phyloP scores from a whole-genome alignment of 495 filamentous ascomycete genomes.

The Trichoderma asperelloides region DNA sequence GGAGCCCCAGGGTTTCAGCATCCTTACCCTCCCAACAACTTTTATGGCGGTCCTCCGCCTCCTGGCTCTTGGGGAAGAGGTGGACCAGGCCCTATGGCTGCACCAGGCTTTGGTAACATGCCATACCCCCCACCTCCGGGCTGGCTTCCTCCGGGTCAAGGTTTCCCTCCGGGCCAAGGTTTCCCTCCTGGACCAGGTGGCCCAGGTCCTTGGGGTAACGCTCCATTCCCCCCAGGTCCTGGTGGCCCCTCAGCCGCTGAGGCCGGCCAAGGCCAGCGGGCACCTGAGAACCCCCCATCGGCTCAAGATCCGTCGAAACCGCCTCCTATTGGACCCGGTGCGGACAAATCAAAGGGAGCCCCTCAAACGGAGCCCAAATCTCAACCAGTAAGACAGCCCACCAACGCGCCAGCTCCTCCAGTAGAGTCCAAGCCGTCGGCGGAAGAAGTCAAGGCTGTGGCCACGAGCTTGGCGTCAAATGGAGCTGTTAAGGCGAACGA shows the following conservation, averaged over 20 bases:
- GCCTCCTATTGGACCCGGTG: constrained; percentile 45
- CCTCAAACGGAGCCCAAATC: constrained; percentile 31
- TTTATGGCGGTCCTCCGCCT: constrained; percentile 38
- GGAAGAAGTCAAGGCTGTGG: constrained; percentile 39
- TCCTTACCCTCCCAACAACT: constrained; percentile 31
- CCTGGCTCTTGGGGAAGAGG: constrained; percentile 48
- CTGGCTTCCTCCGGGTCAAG: constrained; percentile 76
- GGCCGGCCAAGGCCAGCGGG: constrained; percentile 28
- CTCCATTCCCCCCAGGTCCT: constrained; percentile 31
- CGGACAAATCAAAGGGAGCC: constrained; percentile 36
- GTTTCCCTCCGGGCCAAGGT: constrained; percentile 73
- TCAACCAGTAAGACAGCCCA: constrained; percentile 27
- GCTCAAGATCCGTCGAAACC: constrained; percentile 33
- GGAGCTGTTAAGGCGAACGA: constrained; percentile 25
- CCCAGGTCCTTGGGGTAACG: constrained; percentile 49
- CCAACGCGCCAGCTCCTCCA: constrained; percentile 38
- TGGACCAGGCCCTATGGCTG: constrained; percentile 43
- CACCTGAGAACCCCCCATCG: constrained; percentile 16
- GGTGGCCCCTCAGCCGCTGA: constrained; percentile 26
- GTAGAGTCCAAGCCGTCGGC: constrained; percentile 60
- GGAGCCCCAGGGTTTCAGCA: constrained; percentile 38
- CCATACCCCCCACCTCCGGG: constrained; percentile 54
- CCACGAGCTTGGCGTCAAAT: constrained; percentile 32
- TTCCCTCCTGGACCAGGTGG: constrained; percentile 55
- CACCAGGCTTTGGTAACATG: constrained; percentile 35